Base-by-base conservation (phyloP, 139 green algal genomes). In the Chlorella sp. region DNA sequence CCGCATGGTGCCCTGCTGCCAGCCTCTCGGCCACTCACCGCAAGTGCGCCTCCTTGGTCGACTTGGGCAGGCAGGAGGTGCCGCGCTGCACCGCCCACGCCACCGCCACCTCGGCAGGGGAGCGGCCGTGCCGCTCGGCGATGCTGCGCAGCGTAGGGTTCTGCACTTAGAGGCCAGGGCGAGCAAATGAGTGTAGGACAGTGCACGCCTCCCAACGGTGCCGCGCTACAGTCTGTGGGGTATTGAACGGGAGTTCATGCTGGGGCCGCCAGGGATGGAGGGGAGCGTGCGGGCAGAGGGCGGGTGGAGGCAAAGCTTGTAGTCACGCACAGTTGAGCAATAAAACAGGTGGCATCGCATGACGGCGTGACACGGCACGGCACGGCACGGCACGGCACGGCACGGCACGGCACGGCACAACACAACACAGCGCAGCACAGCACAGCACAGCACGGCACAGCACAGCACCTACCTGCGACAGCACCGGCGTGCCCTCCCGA, bases 11-110 rank as follows among this genome's bases (percentile, higher is more conserved):
- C n/a, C n/a, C n/a, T n/a, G n/a, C n/a, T n/a, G n/a, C n/a, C n/a
- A n/a, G n/a, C n/a, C n/a, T n/a, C n/a, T n/a, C n/a, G n/a, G n/a
- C n/a, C 7, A 0, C 67, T 44, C 34, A 70, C 72, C 56, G 36
- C 16, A 99, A 95, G 73, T 96, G 94, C 0, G 89, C 84, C 20
- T 88, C 54, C 51, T 94, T 94, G 38, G 91, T 92, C 2, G 79
- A 92, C 91, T 99, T 99, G 60, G 96, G 93, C 80, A 99, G 92
- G 72, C 97, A 91, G 54, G 87, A 94, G 36, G 90, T 96, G 65
- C 95, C 95, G 26, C 91, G 91, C 89, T 98, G 94, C 34, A 98
- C 16, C 19, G 84, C 94, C 96, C 96, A 99, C 7, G 26, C 62
- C 78, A 83, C 43, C 26, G 74, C 30, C 30, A 83, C 44, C 13